Evolutionary conservation across 441 rosid species (phyloP).

Genomic region (Arabidopsis lyrata): DNA sequence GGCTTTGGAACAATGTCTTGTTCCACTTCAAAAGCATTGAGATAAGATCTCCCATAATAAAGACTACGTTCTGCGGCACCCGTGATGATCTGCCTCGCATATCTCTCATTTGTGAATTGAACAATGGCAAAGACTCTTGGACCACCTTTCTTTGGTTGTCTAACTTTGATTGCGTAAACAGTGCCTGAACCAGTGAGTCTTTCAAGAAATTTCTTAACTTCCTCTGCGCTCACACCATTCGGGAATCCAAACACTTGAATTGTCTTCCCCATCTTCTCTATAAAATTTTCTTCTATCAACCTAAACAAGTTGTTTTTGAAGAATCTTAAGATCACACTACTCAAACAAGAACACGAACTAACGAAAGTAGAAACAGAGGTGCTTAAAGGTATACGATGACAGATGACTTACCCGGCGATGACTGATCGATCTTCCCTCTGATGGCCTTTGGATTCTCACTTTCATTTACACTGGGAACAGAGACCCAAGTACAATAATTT

Average conservation of each 20-base stretch:
- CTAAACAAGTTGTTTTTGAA: not conserved
- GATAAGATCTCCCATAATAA: slow-evolving; percentile 47
- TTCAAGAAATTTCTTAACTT: slow-evolving; percentile 58
- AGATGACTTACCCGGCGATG: slow-evolving; percentile 18
- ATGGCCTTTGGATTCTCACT: slow-evolving; percentile 16
- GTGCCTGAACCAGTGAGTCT: slow-evolving; percentile 51
- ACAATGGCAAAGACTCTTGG: slow-evolving; percentile 61
- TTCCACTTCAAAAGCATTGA: slow-evolving; percentile 50
- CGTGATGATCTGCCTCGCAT: slow-evolving; percentile 47
- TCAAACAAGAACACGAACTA: slow-evolving; percentile 17
- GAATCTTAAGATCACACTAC: slow-evolving; percentile 19
- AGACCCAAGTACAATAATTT: not conserved
- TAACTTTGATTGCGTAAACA: slow-evolving; percentile 59
- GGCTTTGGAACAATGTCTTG: slow-evolving; percentile 65
- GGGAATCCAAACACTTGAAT: slow-evolving; percentile 69
- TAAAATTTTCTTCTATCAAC: slow-evolving; percentile 5
- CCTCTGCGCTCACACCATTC: slow-evolving; percentile 40
- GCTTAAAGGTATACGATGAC: not conserved
- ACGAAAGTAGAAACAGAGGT: not conserved
- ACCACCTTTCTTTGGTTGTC: slow-evolving; percentile 44
- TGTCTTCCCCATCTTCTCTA: slow-evolving; percentile 68
- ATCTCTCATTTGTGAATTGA: slow-evolving; percentile 56
- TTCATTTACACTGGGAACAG: not conserved
- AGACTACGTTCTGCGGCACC: slow-evolving; percentile 37
- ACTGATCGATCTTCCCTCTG: not conserved